phyloP scores from a whole-genome alignment of 495 filamentous ascomycete species.

The Copromyces sp. region DNA sequence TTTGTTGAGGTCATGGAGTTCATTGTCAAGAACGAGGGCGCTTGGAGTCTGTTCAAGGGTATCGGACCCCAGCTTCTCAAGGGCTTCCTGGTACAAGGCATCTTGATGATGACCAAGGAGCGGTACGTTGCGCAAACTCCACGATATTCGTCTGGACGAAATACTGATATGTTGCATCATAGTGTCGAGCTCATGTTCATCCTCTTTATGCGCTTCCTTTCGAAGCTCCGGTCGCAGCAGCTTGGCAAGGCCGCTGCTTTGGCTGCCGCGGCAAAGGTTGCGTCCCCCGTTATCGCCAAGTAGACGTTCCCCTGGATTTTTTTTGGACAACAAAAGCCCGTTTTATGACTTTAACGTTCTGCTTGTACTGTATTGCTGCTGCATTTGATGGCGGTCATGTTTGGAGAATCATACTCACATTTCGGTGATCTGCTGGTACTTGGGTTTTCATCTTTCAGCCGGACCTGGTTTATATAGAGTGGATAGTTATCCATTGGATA shows the following conservation, averaged over 20 bases:
- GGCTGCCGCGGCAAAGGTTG: slow-evolving; percentile 40
- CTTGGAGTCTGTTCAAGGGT: slow-evolving; percentile 81
- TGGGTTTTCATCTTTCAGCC: neutral
- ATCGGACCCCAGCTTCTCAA: slow-evolving; percentile 92
- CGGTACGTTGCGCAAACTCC: slow-evolving; percentile 47
- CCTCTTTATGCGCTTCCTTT: slow-evolving; percentile 71
- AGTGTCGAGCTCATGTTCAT: slow-evolving; percentile 89
- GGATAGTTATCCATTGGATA: neutral
- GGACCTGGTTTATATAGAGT: neutral
- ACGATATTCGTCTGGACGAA: neutral
- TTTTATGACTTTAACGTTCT: neutral
- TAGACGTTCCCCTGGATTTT: slow-evolving; percentile 12
- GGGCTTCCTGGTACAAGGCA: slow-evolving; percentile 84
- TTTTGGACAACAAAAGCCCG: neutral
- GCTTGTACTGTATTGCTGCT: slow-evolving; percentile 1
- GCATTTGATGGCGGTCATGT: neutral
- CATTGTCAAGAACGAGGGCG: slow-evolving; percentile 81
- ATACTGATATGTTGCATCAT: slow-evolving; percentile 14
- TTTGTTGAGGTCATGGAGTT: slow-evolving; percentile 93
- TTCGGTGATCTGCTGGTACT: neutral
- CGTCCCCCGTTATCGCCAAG: slow-evolving; percentile 36
- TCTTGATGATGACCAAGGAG: slow-evolving; percentile 99
- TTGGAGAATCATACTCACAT: neutral
- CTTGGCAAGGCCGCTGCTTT: slow-evolving; percentile 55
- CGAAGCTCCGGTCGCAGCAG: slow-evolving; percentile 58